A percentile compares a stretch with the other conserved stretches of the same genome.
These are phyloP conservation scores for Neostapfia colusana DNA, from an alignment of 176 grass and related monocot genomes.

Conservation along the genomic window DNA sequence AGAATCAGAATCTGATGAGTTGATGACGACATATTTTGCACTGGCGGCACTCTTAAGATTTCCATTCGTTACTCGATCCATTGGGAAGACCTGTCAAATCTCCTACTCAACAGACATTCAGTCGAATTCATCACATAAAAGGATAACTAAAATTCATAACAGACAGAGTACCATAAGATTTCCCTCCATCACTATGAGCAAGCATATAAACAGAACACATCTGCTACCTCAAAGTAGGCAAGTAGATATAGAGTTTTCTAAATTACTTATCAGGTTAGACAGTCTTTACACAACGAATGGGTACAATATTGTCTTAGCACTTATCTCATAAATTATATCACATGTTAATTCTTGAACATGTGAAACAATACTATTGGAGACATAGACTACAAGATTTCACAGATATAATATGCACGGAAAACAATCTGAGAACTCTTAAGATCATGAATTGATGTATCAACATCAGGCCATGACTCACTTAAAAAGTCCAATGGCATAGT, in stretches of 20 bases:
- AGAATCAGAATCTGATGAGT: constrained; percentile 47
- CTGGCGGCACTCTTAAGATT: not conserved
- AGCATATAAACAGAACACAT: constrained; percentile 4
- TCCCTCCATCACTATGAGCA: constrained; percentile 10
- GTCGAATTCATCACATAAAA: constrained; percentile 25
- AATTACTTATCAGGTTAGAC: not conserved
- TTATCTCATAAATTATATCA: not conserved
- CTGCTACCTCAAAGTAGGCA: not conserved
- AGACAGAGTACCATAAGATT: constrained; percentile 9
- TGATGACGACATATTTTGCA: constrained; percentile 38
- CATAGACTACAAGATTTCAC: not conserved
- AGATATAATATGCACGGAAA: not conserved
- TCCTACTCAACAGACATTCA: not conserved
- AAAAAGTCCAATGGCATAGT: not conserved
- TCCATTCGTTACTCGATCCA: constrained; percentile 31
- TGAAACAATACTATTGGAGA: too few species aligned
- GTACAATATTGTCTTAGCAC: not conserved
- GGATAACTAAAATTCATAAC: constrained; percentile 19
- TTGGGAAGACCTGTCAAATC: constrained; percentile 3
- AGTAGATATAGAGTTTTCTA: not conserved
- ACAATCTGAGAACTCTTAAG: constrained; percentile 34
- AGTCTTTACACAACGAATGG: not conserved
- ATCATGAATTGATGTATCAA: constrained; percentile 33
- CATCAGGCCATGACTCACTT: not conserved
- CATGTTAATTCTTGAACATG: too few species aligned